A percentile compares a stretch with the other conserved stretches of the same genome.
Evolutionary conservation across 2,329 filamentous ascomycete species (phyloP).

Genomic region (Zymoseptoria tritici): DNA sequence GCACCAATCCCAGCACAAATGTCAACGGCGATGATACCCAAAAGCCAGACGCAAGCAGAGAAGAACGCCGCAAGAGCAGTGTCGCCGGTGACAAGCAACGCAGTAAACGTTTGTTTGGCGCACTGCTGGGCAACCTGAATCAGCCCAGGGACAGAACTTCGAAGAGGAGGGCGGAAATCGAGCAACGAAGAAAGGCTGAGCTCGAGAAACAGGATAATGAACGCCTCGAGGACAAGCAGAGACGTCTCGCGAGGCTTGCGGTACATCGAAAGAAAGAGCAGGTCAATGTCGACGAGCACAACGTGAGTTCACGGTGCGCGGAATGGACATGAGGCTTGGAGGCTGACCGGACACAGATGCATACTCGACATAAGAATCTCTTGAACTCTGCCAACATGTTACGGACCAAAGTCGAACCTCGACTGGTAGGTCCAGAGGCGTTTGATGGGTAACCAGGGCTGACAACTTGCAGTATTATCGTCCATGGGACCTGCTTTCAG

Average conservation of each 20-base stretch:
- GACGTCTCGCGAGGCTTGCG: conserved; percentile 51
- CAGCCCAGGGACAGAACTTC: conserved; percentile 56
- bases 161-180: conserved; percentile 72
- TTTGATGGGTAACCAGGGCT: background rate
- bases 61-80: conserved; percentile 17
- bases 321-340: background rate
- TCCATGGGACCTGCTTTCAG: conserved; percentile 65
- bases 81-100: conserved; percentile 68
- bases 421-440: conserved; percentile 52
- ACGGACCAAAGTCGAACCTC: conserved; percentile 62
- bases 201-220: conserved; percentile 60
- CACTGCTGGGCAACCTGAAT: conserved; percentile 25
- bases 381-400: conserved; percentile 65
- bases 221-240: conserved; percentile 59
- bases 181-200: conserved; percentile 68
- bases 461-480: conserved; percentile 62
- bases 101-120: conserved; percentile 78
- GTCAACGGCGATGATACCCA: background rate
- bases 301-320: conserved; percentile 48
- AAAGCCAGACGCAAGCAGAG: conserved; percentile 7
- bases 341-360: conserved; percentile 52
- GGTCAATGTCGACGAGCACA: conserved; percentile 65
- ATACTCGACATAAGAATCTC: conserved; percentile 63
- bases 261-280: conserved; percentile 58
- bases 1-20: background rate